phyloP scores from a whole-genome alignment of 2,329 filamentous ascomycete species.

The Aspergillus eucalypticola region DNA sequence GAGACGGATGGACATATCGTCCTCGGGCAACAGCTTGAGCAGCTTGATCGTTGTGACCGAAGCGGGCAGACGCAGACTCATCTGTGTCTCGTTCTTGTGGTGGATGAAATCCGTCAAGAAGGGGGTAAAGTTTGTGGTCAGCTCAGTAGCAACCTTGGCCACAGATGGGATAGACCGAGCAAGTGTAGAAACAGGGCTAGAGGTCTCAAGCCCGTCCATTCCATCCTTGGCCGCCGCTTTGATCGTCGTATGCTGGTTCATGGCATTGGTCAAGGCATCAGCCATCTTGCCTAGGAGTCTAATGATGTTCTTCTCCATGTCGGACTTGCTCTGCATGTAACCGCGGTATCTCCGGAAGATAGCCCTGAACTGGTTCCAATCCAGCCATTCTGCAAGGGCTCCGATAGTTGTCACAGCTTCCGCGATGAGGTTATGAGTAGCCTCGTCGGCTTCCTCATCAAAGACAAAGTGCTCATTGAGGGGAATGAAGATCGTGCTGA shows the following conservation, averaged over 20 bases:
- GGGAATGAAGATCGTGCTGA: conserved; percentile 85
- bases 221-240: conserved; percentile 22
- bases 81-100: conserved; percentile 90
- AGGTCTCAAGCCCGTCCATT: conserved; percentile 32
- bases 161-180: conserved; percentile 65
- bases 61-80: conserved; percentile 88
- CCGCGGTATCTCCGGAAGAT: conserved; percentile 80
- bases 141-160: conserved; percentile 69
- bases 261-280: conserved; percentile 68
- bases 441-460: conserved; percentile 74
- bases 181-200: conserved; percentile 49
- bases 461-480: conserved; percentile 94
- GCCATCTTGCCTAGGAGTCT: conserved; percentile 78
- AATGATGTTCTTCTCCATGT: conserved; percentile 82
- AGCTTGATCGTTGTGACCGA: conserved; percentile 88
- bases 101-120: conserved; percentile 82
- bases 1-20: conserved; percentile 71
- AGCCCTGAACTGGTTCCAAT: conserved; percentile 88
- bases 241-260: conserved; percentile 32
- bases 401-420: conserved; percentile 83
- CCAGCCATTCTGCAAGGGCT: conserved; percentile 70
- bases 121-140: conserved; percentile 74
- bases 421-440: conserved; percentile 76
- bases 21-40: conserved; percentile 72
- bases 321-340: conserved; percentile 77